Conservation (phyloP, 495 filamentous ascomycete genomes). For the Hypoxylon rickii region DNA sequence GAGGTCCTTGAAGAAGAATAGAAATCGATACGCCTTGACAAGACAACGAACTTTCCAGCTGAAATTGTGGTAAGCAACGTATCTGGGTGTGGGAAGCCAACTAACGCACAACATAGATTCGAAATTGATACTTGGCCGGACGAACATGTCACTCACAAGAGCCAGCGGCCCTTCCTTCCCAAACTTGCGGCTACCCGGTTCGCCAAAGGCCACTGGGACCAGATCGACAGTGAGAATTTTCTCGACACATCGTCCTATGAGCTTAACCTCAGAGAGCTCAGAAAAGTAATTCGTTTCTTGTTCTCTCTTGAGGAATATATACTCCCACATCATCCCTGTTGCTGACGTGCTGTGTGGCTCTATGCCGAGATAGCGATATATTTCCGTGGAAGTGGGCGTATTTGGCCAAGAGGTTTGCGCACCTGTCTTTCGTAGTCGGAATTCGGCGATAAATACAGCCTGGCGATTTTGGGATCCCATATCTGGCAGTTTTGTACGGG, state of each 20-base stretch:
- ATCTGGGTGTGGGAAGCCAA: too few species aligned
- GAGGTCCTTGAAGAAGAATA: neutral
- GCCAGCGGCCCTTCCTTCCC: neutral
- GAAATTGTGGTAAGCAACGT: neutral
- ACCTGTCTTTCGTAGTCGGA: neutral
- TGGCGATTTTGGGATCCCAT: neutral
- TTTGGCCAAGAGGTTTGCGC: neutral
- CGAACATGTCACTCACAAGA: slow-evolving; percentile 2
- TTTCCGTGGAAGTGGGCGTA: slow-evolving; percentile 1
- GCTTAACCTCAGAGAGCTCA: slow-evolving; percentile 20
- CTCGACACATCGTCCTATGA: slow-evolving; percentile 22
- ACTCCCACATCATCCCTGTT: slow-evolving; percentile 25
- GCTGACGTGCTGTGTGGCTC: slow-evolving; percentile 5
- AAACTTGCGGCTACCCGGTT: neutral
- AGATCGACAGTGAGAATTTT: slow-evolving; percentile 25
- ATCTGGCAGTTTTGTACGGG: neutral
- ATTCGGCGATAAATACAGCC: slow-evolving; percentile 1
- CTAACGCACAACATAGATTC: slow-evolving; percentile 6
- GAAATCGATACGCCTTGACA: slow-evolving; percentile 9
- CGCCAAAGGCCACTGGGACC: slow-evolving; percentile 1
- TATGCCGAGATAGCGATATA: slow-evolving; percentile 15
- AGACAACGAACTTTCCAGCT: slow-evolving; percentile 20
- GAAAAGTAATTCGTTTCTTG: slow-evolving; percentile 5
- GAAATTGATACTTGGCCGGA: slow-evolving; percentile 4
- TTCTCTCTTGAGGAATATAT: slow-evolving; percentile 15